Evolutionary conservation across 2,329 filamentous ascomycete genomes (phyloP), one percentile per base, ranked within the genome.

Genomic region (Diaporthe velutina): DNA sequence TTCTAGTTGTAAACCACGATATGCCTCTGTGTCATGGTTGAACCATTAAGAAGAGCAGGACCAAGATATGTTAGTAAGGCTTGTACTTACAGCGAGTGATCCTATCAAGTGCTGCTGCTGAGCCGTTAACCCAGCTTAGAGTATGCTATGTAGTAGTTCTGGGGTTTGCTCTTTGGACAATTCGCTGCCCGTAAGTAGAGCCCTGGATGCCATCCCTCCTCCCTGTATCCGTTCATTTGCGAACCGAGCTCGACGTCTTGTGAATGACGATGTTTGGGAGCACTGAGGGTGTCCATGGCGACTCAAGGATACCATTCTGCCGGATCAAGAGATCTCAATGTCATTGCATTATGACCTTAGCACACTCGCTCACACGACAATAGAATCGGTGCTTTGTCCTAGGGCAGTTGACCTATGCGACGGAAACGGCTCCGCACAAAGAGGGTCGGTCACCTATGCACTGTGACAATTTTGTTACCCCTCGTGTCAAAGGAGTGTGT

Each of bases 371-470:
- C 38, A 1, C 22, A 22, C 8, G 15, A 4, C 22, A 38, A 33
- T 13, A 19, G 22, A 67, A 19, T 25, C 19, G 22, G n/a, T 13
- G 30, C 61, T 67, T 52, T 52, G n/a, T 38, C n/a, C 12, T 2
- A 9, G 12, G 3, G n/a, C 8, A 40, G 33, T 4, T 4, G 15
- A 28, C 25, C 17, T 25, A 25, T 38, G 22, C 7, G 45, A 52
- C 64, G 64, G 22, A 54, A 68, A 68, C 64, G 48, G 64, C 33
- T 22, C 40, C 6, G 30, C n/a, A 68, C 35, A 68, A 54, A 68
- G 64, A 6, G 4, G 0, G 3, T 9, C 15, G 0, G 3, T 9
- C 15, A 40, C 35, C 4, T 40, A 10, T 10, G 38, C 19, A 28
- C 22, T 38, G 13, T 3, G 15, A 38, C 30, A 40, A n/a, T 54